Conservation (phyloP, 1,284 basidiomycete species). For the Moniliella sp. region DNA sequence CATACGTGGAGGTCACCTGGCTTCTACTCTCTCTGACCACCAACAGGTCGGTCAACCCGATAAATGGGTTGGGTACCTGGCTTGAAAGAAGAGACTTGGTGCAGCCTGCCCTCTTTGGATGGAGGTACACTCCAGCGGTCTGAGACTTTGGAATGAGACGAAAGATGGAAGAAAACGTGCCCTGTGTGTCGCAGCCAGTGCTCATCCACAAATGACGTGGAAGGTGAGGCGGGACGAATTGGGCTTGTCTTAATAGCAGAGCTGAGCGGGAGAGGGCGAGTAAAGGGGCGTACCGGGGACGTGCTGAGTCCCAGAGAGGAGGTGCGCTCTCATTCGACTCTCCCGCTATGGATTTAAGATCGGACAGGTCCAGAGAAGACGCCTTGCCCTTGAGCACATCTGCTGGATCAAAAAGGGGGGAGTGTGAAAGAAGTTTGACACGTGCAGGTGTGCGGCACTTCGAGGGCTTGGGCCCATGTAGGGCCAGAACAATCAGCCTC, state of each 20-base stretch:
- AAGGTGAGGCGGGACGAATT: slow-evolving; percentile 3
- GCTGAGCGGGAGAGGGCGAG: neutral
- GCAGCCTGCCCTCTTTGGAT: neutral
- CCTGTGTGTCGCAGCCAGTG: no score
- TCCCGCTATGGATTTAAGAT: no score
- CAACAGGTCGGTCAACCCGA: slow-evolving; percentile 56
- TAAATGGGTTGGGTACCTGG: slow-evolving; percentile 63
- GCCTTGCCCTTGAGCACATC: slow-evolving; percentile 71
- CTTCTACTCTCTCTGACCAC: slow-evolving; percentile 93
- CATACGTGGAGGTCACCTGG: slow-evolving; percentile 75
- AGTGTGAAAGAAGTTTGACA: slow-evolving; percentile 50
- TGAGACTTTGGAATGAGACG: no score
- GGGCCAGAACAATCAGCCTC: no score
- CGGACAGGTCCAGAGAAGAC: slow-evolving; percentile 42
- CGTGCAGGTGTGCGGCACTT: slow-evolving; percentile 56
- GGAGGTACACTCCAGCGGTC: no score
- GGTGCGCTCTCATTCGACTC: no score
- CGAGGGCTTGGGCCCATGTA: slow-evolving; percentile 14
- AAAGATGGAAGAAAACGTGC: neutral
- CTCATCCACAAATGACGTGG: slow-evolving; percentile 5
- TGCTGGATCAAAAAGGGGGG: slow-evolving; percentile 60
- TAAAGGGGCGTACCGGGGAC: neutral
- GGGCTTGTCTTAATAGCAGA: slow-evolving; percentile 3
- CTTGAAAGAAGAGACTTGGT: slow-evolving; percentile 48
- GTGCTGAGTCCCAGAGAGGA: slow-evolving; percentile 16